Evolutionary conservation across 805 yeast genomes (phyloP), one percentile per base, ranked within the genome.

Genomic region (Vanderwaltozyma yarrowii): DNA sequence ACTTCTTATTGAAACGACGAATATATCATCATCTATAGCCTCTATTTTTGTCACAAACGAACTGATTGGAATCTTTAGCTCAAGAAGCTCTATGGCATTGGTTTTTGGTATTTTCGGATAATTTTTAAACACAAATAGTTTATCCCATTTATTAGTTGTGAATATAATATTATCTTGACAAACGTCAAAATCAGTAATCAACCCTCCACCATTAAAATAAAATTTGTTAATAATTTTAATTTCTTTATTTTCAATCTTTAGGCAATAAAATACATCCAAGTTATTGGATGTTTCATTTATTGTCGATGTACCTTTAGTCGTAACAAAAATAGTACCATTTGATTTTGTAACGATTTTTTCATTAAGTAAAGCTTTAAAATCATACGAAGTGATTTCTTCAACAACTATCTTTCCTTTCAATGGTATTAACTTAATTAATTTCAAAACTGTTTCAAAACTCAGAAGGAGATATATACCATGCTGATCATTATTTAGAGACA

Each of bases 341-440:
- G 11, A 1, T 14, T 35, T 37, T 1, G 40, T 33, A 18, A 25
- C 23, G 8, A 45, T 28, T 12, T 43, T 35, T n/a, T 33, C 37
- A 15, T 17, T 25, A 4, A 45, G 30, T 3, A 14, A 30, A 1
- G 33, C 14, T 2, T 32, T 26, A 30, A 50, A 43, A n/a, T 30
- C 17, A 24, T 30, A 34, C 9, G 27, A 34, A 14, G 23, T 24
- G 1, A 42, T 20, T 14, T 39, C 43, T 32, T 39, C 30, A 2
- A 46, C 40, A 6, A 17, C 18, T 3, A 53, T 42, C 11, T 38
- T 43, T 15, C 46, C 45, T 14, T 44, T 40, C n/a, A 23, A n/a
- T 4, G 55, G 49, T 6, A 42, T 26, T 10, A 53, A 26, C 15
- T 39, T 37, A 9, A 49, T 45, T 15, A 45, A 33, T 32, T 51